Base-by-base conservation (phyloP, 164 flowering plant species). In the Platanus orientalis region DNA sequence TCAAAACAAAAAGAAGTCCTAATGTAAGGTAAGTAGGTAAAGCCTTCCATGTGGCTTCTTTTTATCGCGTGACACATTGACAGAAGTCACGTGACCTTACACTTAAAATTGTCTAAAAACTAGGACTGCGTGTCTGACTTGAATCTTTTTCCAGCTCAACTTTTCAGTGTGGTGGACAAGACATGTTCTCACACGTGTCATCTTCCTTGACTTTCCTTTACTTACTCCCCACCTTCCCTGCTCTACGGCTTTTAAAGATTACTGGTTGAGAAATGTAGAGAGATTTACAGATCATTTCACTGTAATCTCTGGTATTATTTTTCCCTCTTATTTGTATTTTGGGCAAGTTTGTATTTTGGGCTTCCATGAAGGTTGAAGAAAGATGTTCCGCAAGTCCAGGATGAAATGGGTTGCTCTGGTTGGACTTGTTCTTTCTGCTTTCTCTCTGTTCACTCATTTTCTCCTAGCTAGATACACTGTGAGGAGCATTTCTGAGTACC, bases 401-500 rank as follows among this genome's bases (percentile, higher is more conserved):
- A 66, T 89, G 77, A 94, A 85, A 77, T 85, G 91, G 89, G 78
- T 84, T 65, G 97, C 82, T 51, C 72, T 94, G 30, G 54, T 84
- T 66, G 96, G 97, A 9, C 77, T 94, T 21, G 78, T 83, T 50
- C 81, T 94, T 16, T 84, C 99, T 7, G 77, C 70, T 58, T 60
- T 89, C 52, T 94, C 99, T 44, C 75, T 94, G 40, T 77, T 80
- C 58, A 70, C 84, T 28, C 99, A 91, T 68, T 82, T 94, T 25
- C 72, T 91, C 26, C 96, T 94, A 7, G 90, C 99, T 44, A 78
- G 83, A 66, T 85, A 85, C 72, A 84, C 90, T 13, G 80, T 75
- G 24, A 72, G 66, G 28, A 81, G 75, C 62, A n/a, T 72, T 25
- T 69, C 78, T 47, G 80, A 76, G 36, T 82, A 81, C 76, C 82